A percentile compares a stretch with the other conserved stretches of the same genome.
Evolutionary conservation across 2,329 filamentous ascomycete species (phyloP).

Genomic region (Plenodomus lindquistii): DNA sequence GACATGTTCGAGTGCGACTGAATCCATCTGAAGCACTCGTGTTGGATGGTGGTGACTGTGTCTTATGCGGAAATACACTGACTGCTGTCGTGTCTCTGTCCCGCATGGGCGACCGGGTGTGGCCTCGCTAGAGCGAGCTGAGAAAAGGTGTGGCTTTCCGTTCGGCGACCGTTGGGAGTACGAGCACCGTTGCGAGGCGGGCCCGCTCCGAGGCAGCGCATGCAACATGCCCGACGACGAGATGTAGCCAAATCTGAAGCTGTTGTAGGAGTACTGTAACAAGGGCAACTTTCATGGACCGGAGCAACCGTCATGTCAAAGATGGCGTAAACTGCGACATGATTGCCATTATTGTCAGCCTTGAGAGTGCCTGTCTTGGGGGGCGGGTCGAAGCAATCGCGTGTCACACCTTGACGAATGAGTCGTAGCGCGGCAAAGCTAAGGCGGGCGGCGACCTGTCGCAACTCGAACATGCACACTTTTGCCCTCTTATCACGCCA

Average conservation of each 20-base stretch:
- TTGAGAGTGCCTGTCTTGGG: neutral
- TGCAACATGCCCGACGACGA: neutral
- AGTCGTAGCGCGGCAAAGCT: conserved; percentile 14
- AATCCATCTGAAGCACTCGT: conserved; percentile 2
- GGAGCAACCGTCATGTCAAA: neutral
- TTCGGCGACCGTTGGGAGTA: conserved; percentile 1
- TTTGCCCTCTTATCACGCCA: conserved; percentile 16
- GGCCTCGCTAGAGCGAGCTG: conserved; percentile 8
- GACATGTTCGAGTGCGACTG: neutral
- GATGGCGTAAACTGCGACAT: neutral
- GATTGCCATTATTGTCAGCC: neutral
- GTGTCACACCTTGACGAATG: conserved; percentile 28
- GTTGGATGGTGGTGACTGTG: conserved; percentile 12
- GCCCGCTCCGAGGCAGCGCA: neutral
- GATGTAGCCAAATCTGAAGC: neutral
- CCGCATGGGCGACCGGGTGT: conserved; percentile 12
- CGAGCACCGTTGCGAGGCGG: conserved; percentile 1
- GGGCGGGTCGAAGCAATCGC: conserved; percentile 4
- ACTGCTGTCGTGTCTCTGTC: conserved; percentile 7
- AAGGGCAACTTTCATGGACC: neutral
- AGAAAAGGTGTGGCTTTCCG: conserved; percentile 14
- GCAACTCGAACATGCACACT: conserved; percentile 15
- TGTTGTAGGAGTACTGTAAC: neutral
- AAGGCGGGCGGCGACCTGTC: conserved; percentile 9
- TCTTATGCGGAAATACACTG: conserved; percentile 10